Percentiles rank a stretch among this genome's conserved stretches.
These are phyloP conservation scores for Xylariaceae sp. DNA, from an alignment of 2,329 filamentous ascomycete genomes.

Conservation along the genomic window DNA sequence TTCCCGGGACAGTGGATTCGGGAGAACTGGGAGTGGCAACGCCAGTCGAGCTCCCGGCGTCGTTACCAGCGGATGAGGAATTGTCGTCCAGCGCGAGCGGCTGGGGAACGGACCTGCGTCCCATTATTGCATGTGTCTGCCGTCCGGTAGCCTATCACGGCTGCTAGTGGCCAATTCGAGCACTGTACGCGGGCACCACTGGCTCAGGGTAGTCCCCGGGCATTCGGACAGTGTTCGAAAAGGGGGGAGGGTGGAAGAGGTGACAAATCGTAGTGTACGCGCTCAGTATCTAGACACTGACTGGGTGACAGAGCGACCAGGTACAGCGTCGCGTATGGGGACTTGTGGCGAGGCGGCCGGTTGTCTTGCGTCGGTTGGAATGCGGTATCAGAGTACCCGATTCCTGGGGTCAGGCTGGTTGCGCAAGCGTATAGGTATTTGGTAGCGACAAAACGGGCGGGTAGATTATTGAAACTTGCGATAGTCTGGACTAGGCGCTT, in stretches of 20 bases:
- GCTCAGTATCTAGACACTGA: background rate
- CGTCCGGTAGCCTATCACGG: slow-evolving; percentile 15
- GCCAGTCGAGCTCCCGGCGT: slow-evolving; percentile 32
- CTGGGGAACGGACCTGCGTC: slow-evolving; percentile 56
- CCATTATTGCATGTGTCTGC: slow-evolving; percentile 40
- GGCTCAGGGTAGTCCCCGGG: slow-evolving; percentile 15
- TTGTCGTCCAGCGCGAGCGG: slow-evolving; percentile 51
- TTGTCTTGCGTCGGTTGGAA: slow-evolving; percentile 34
- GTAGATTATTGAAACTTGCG: slow-evolving; percentile 22
- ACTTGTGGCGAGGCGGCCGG: slow-evolving; percentile 6
- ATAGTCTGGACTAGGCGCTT: slow-evolving; percentile 6
- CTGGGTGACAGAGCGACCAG: background rate
- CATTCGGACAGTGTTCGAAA: slow-evolving; percentile 17
- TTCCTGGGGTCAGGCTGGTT: slow-evolving; percentile 24
- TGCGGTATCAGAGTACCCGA: slow-evolving; percentile 31
- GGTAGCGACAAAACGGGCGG: slow-evolving; percentile 19
- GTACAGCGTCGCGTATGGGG: slow-evolving; percentile 27
- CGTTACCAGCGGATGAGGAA: slow-evolving; percentile 30
- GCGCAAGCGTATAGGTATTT: slow-evolving; percentile 24
- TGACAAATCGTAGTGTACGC: background rate
- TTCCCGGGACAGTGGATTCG: slow-evolving; percentile 23
- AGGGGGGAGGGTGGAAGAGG: background rate
- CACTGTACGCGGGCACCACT: slow-evolving; percentile 17
- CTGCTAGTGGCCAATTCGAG: slow-evolving; percentile 19
- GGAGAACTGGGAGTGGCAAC: slow-evolving; percentile 22